These are phyloP conservation scores for Tuber aestivum DNA, from an alignment of 495 filamentous ascomycete genomes.

Conservation along the genomic window DNA sequence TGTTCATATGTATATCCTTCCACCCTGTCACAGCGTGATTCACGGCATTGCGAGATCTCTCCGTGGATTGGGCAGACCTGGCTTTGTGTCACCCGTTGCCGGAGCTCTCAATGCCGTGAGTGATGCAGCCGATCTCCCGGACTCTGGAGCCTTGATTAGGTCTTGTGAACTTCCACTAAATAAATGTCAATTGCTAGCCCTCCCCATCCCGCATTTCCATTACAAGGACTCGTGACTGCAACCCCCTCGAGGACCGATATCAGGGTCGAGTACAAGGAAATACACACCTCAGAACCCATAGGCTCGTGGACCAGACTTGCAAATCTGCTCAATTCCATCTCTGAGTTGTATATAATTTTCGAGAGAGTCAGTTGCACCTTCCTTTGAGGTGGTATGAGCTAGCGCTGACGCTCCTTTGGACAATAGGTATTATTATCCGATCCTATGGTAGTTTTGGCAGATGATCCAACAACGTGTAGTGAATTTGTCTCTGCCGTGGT, in stretches of 20 bases:
- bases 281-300: constrained; percentile 39
- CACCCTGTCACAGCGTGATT: neutral
- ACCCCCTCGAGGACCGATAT: constrained; percentile 34
- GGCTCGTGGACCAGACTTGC: constrained; percentile 41
- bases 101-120: neutral
- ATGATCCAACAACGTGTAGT: constrained; percentile 40
- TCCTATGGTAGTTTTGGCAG: constrained; percentile 39
- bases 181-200: constrained; percentile 28
- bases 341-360: constrained; percentile 42
- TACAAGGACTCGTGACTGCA: constrained; percentile 38
- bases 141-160: neutral
- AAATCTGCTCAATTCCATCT: constrained; percentile 35
- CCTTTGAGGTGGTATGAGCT: constrained; percentile 5
- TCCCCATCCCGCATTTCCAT: constrained; percentile 39
- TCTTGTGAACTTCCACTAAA: constrained; percentile 9
- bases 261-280: constrained; percentile 39
- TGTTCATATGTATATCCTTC: constrained; percentile 39
- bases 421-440: constrained; percentile 40
- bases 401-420: neutral
- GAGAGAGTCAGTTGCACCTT: constrained; percentile 32
- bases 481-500: constrained; percentile 41
- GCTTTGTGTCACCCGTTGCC: neutral
- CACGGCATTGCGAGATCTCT: neutral
- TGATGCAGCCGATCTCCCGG: neutral
- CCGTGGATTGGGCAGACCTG: neutral